Percentiles rank a stretch among this genome's conserved stretches.
phyloP scores from a whole-genome alignment of 495 filamentous ascomycete species.

The Penicillium herquei region DNA sequence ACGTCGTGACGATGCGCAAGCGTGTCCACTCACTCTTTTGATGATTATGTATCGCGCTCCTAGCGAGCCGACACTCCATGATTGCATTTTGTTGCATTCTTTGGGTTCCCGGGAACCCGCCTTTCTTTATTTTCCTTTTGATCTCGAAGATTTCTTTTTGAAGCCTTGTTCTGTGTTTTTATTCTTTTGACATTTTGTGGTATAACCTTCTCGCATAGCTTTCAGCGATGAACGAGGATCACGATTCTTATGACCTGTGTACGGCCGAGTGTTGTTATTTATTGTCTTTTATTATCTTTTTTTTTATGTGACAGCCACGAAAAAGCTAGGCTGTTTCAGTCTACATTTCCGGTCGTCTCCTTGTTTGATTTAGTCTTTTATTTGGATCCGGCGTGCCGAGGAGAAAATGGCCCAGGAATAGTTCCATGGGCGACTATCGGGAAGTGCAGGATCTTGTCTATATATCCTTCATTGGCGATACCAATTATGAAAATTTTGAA shows the following conservation, averaged over 20 bases:
- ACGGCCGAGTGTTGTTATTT: conserved; percentile 37
- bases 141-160: conserved; percentile 14
- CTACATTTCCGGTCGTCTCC: conserved; percentile 14
- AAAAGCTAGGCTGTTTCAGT: conserved; percentile 10
- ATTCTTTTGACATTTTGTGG: conserved; percentile 29
- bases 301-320: conserved; percentile 5
- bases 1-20: conserved; percentile 27
- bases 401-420: conserved; percentile 16
- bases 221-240: conserved; percentile 49
- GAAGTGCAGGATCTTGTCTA: conserved; percentile 17
- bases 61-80: conserved; percentile 12
- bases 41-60: conserved; percentile 19
- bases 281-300: conserved; percentile 1
- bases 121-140: conserved; percentile 14
- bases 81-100: conserved; percentile 1
- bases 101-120: conserved; percentile 15
- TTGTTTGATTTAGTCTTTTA: conserved; percentile 3
- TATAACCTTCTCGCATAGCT: conserved; percentile 45
- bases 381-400: conserved; percentile 22
- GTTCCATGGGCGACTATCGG: conserved; percentile 10
- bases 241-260: conserved; percentile 50
- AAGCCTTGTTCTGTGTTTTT: conserved; percentile 20
- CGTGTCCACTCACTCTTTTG: conserved; percentile 20
- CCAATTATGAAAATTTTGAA: background rate
- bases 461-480: conserved; percentile 16